Percentiles rank a stretch among this genome's conserved stretches.
Evolutionary conservation across 768 basidiomycete species (phyloP).

Genomic region (Mycena vitilis): DNA sequence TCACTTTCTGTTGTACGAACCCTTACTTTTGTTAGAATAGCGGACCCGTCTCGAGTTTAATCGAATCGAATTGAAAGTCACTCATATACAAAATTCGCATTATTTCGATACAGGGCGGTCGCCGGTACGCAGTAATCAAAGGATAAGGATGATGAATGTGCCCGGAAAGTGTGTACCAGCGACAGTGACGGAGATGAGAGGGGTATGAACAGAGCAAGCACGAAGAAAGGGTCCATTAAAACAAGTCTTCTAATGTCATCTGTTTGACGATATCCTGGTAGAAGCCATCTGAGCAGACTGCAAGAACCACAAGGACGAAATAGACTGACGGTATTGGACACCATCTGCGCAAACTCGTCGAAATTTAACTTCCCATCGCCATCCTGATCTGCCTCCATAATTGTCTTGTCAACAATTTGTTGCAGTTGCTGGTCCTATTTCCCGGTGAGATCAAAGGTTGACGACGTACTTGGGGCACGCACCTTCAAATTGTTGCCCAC

Average conservation of each 20-base stretch:
- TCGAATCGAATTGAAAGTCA: not conserved
- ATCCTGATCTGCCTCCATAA: slow-evolving; percentile 99
- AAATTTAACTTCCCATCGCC: slow-evolving; percentile 98
- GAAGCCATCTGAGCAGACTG: not conserved
- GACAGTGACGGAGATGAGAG: slow-evolving; percentile 29
- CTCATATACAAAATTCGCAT: slow-evolving; percentile 31
- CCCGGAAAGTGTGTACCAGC: slow-evolving; percentile 12
- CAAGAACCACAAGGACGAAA: not conserved
- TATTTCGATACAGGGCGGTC: slow-evolving; percentile 33
- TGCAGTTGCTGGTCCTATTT: slow-evolving; percentile 95
- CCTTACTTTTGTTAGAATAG: slow-evolving; percentile 21
- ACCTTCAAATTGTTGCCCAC: slow-evolving; percentile 99
- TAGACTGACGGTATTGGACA: slow-evolving; percentile 89
- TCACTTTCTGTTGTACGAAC: slow-evolving; percentile 11
- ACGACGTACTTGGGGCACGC: slow-evolving; percentile 24
- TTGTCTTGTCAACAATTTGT: slow-evolving; percentile 99
- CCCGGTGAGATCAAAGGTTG: slow-evolving; percentile 16
- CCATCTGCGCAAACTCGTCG: slow-evolving; percentile 96
- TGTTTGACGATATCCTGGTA: slow-evolving; percentile 96
- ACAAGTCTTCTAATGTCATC: slow-evolving; percentile 96
- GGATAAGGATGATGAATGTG: slow-evolving; percentile 14
- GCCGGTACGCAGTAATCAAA: slow-evolving; percentile 30
- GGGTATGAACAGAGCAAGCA: slow-evolving; percentile 29
- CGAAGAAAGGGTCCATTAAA: slow-evolving; percentile 55
- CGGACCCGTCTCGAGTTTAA: slow-evolving; percentile 3